Conservation (phyloP, 1,284 basidiomycete genomes). For the Earliella scabrosa region DNA sequence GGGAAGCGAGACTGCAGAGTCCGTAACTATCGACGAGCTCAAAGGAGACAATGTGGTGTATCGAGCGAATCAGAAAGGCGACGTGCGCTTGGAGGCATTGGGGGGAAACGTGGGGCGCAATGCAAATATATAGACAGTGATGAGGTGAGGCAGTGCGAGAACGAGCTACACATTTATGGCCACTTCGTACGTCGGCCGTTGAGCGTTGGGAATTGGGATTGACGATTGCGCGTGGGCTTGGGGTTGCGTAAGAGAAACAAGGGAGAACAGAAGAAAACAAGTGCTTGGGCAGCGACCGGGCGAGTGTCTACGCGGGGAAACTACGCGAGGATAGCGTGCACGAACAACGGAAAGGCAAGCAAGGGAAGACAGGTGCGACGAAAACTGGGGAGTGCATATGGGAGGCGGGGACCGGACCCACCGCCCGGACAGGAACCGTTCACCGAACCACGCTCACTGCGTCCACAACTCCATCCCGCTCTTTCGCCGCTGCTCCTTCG, state of each 20-base stretch:
- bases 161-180: constrained; percentile 21
- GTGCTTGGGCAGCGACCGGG: constrained; percentile 4
- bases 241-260: not conserved
- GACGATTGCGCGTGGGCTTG: constrained; percentile 1
- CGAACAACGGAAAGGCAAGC: not conserved
- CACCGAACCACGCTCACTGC: constrained; percentile 49
- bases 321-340: not conserved
- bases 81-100: not conserved
- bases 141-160: not conserved
- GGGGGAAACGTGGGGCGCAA: not conserved
- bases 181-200: not conserved
- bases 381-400: not conserved
- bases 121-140: constrained; percentile 4
- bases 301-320: not conserved
- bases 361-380: not conserved
- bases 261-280: not conserved
- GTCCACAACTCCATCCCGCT: constrained; percentile 80
- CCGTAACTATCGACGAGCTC: constrained; percentile 5
- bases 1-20: not conserved
- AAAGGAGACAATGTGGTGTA: not conserved
- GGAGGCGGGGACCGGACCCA: constrained; percentile 1
- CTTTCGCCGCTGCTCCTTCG: constrained; percentile 63
- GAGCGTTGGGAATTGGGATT: not conserved
- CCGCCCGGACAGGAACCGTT: not conserved
- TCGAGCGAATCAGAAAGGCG: not conserved